Base-by-base conservation (phyloP, 495 filamentous ascomycete genomes). In the Neurospora discreta region DNA sequence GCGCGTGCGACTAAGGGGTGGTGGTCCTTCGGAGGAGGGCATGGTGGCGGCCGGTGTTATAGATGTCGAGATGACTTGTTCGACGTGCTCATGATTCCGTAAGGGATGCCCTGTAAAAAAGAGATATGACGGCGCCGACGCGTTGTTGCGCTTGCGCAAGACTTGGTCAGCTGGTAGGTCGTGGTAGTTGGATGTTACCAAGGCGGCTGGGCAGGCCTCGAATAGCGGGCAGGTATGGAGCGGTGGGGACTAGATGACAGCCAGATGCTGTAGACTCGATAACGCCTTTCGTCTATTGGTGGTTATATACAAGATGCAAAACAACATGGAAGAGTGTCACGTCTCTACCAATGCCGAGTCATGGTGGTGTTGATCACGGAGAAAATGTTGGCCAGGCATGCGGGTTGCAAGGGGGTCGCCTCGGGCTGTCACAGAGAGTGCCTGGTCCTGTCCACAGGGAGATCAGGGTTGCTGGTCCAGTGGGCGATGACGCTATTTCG, bases 11-110 rank as follows among this genome's bases (percentile, higher is more conserved):
- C 52, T 33, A 33, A 65, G 52, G 40, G 78, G 67, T 16, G 79
- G 77, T 68, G 69, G 68, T 5, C 74, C 74, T 36, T 79, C 77
- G 16, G 77, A 68, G 43, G 78, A 38, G 9, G 75, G 72, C 80
- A 82, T 83, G 20, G 13, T 65, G 18, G 73, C 30, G 39, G 65
- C 13, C 10, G 26, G 16, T 18, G 20, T 16, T 36, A 70, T 65
- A 18, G 9, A 33, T 65, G 26, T 65, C 26, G 52, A 65, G 52
- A 65, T 33, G 52, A 9, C 18, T 0, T 33, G 3, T 16, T 33
- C 3, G 52, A 9, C 23, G 26, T 65, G 23, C 26, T 65, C 52
- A 65, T 65, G 23, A 8, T 65, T 36, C 33, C 15, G 7, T 33
- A 3, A 15, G 52, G 30, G 5, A 0, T 60, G 3, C 6, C 52